Conservation (phyloP, 345 rosid genomes). For the Reutealis trisperma region DNA sequence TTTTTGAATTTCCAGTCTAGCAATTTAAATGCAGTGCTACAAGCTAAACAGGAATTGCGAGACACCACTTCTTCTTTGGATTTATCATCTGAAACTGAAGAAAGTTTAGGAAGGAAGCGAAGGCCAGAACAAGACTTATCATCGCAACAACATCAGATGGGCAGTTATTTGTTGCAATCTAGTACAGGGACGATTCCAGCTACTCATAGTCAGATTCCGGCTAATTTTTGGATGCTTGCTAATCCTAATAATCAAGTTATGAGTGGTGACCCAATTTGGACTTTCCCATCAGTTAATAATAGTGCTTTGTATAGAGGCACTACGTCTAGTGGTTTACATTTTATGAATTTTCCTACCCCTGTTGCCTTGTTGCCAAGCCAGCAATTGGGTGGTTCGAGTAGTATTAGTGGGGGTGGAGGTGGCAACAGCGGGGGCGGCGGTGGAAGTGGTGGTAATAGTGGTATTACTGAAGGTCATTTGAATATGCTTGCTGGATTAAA, state of each 20-base stretch:
- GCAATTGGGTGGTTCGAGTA: conserved; percentile 55
- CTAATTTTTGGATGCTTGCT: conserved; percentile 89
- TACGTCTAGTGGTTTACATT: conserved; percentile 84
- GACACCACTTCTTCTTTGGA: conserved; percentile 46
- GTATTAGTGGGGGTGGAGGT: conserved; percentile 33
- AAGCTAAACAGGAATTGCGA: conserved; percentile 65
- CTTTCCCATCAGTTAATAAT: conserved; percentile 73
- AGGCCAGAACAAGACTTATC: conserved; percentile 56
- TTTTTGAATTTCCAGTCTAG: conserved; percentile 74
- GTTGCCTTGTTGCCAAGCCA: conserved; percentile 78
- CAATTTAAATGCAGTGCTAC: conserved; percentile 47
- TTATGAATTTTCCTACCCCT: conserved; percentile 91
- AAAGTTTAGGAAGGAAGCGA: conserved; percentile 52
- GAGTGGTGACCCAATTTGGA: conserved; percentile 88
- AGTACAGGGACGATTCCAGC: conserved; percentile 60
- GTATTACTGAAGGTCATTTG: conserved; percentile 56
- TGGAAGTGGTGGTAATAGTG: conserved; percentile 10
- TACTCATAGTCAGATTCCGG: conserved; percentile 66
- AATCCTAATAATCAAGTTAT: conserved; percentile 63
- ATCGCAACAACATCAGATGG: conserved; percentile 61
- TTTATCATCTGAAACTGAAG: conserved; percentile 48
- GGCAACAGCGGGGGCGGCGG: conserved; percentile 37
- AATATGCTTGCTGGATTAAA: conserved; percentile 73
- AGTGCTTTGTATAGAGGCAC: conserved; percentile 64
- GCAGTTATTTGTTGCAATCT: conserved; percentile 64